Base-by-base conservation (phyloP, 179 eudicot genomes). In the Beta macrorhiza region DNA sequence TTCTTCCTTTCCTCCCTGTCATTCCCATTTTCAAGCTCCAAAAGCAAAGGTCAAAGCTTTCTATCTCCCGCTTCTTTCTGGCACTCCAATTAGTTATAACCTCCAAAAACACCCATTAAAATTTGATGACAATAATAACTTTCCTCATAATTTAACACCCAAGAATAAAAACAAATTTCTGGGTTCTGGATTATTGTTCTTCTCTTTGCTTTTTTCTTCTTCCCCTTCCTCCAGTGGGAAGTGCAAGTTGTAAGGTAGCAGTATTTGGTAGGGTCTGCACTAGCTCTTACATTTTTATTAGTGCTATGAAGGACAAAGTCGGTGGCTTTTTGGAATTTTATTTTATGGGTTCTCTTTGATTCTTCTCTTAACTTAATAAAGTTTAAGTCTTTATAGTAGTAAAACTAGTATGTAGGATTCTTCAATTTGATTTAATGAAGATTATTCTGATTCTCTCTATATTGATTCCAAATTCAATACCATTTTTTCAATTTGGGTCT, bases 401-500 rank as follows among this genome's bases (percentile, higher is more conserved):
- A 49, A 49, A 49, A 49, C 53, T 68, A 68, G 53, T 45, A 42
- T 20, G 2, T 25, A 51, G 10, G 84, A 85, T 87, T 89, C 88
- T 81, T 82, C 81, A 84, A 82, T 82, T 82, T 72, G 76, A 57
- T 79, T 70, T 32, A 71, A 58, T 79, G 44, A 20, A 15, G 44
- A 17, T 75, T 83, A 87, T 89, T 89, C 91, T 89, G 88, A 88
- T 91, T 88, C 90, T 81, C 67, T 19, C 20, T 57, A 58, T 77
- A 80, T n/a, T 65, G 83, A 82, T 86, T 86, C 86, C 61, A 71
- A 71, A 78, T 64, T 77, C 75, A 80, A 29, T 76, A n/a, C 74
- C 80, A 81, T 17, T 81, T 37, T 37, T 37, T 84, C 75, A 58
- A 72, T 72, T 82, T 85, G 89, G 71, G 72, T 85, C 80, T 72